Evolutionary conservation across 106 monocot species (phyloP).

Genomic region (Allium cepa): DNA sequence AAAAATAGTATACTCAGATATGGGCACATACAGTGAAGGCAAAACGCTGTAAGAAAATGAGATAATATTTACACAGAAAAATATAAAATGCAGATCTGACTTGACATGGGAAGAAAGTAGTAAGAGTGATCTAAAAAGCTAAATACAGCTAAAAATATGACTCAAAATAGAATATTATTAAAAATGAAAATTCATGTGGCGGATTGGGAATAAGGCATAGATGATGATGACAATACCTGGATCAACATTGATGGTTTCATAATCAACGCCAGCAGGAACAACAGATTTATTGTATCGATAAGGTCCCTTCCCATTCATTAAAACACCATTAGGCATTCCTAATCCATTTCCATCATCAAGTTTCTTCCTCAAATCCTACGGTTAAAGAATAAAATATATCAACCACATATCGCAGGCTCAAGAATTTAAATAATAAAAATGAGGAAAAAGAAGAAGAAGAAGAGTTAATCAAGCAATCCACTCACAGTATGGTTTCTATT

Average conservation of each 20-base stretch:
- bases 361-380: constrained; percentile 75
- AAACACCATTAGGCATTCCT: constrained; percentile 75
- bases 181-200: background rate
- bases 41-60: too few relatives aligned
- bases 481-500: constrained; percentile 56
- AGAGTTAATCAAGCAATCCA: background rate
- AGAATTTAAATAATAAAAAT: too few relatives aligned
- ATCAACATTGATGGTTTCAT: constrained; percentile 64
- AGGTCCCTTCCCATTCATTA: constrained; percentile 86
- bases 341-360: constrained; percentile 75
- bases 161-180: background rate
- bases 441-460: too few relatives aligned
- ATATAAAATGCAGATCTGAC: too few relatives aligned
- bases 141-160: background rate
- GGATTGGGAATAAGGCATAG: too few relatives aligned
- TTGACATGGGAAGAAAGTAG: too few relatives aligned
- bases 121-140: background rate
- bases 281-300: constrained; percentile 62
- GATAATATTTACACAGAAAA: too few relatives aligned
- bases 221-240: constrained; percentile 39
- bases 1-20: too few relatives aligned
- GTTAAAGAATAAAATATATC: background rate
- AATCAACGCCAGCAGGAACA: constrained; percentile 59
- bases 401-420: too few relatives aligned
- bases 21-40: too few relatives aligned